Conservation (phyloP, 192 early-diverging fungal genomes). For the Helicostylum pulchrum region DNA sequence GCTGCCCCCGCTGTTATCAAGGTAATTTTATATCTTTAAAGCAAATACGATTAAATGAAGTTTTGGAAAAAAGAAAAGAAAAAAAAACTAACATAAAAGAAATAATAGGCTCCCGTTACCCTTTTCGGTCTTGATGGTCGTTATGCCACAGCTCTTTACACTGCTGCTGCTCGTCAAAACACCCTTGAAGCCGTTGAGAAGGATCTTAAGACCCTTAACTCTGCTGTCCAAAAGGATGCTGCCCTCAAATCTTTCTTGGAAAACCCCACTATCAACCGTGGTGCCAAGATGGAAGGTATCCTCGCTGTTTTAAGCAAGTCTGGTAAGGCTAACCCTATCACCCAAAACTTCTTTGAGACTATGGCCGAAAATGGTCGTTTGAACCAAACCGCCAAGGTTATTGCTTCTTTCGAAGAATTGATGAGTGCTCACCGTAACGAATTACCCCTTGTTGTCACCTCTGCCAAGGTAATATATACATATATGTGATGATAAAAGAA, state of each 20-base stretch:
- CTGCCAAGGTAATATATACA: constrained; percentile 65
- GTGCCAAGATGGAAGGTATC: constrained; percentile 76
- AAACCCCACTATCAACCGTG: constrained; percentile 82
- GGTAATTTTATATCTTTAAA: neutral
- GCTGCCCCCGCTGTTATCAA: constrained; percentile 8
- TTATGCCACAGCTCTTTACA: constrained; percentile 95
- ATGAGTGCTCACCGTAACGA: constrained; percentile 90
- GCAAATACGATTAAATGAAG: neutral
- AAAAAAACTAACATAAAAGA: neutral
- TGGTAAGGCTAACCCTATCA: constrained; percentile 73
- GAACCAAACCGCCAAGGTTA: constrained; percentile 78
- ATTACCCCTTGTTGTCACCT: constrained; percentile 84
- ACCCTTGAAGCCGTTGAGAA: constrained; percentile 76
- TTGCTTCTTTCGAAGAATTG: constrained; percentile 73
- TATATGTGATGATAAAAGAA: neutral
- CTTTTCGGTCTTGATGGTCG: constrained; percentile 95
- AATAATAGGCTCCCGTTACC: constrained; percentile 68
- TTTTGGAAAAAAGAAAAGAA: neutral
- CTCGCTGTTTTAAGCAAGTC: constrained; percentile 54
- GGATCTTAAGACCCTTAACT: constrained; percentile 72
- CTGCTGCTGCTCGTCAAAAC: constrained; percentile 85
- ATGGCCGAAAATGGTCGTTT: constrained; percentile 95
- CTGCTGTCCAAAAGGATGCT: constrained; percentile 69
- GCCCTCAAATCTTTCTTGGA: constrained; percentile 71
- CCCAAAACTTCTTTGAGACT: constrained; percentile 87